Evolutionary conservation across 495 filamentous ascomycete species (phyloP), one percentile per base, ranked within the genome.

Genomic region (Trichoderma virens): DNA sequence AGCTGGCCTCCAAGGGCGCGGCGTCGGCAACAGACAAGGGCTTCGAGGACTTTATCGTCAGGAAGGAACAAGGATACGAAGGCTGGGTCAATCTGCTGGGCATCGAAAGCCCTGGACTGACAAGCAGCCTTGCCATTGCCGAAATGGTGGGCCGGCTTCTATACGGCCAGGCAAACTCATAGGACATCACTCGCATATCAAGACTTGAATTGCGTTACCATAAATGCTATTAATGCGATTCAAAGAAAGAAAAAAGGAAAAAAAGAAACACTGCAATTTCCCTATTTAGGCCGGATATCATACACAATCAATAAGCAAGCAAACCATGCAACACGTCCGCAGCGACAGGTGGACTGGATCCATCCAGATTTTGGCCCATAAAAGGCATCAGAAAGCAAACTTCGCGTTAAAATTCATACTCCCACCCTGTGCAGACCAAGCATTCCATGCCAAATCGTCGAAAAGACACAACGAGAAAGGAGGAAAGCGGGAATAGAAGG

Each of bases 51-150:
- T 98, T 98, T 74, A 77, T 88, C 11, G 91, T 98, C 59, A 75
- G 81, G 67, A 84, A 84, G 70, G 94, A 97, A 75, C 84, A 93
- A 23, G 94, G 90, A 0, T 90, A 82, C 70, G 75, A 83, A 20
- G 92, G 92, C n/a, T 97, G 92, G 82, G 83, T 98, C 25, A 97
- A 98, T 76, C 72, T 97, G 67, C 70, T 98, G 69, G 92, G 91
- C 7, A 97, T 98, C 73, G 94, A 98, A 77, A 96, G 91, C 77
- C 94, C 94, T 0, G 95, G 94, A 59, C 78, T 98, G 73, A 98
- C 94, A 32, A 93, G 90, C 72, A 86, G 80, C 64, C 79, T 98
- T 78, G 92, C 92, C 13, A 96, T 98, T 76, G 93, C 79, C 14
- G 91, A 95, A 69, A 85, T 85, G 81, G 94, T 97, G 20, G 79